Conservation (phyloP, 192 early-diverging fungal genomes). For the Backusella circina region DNA sequence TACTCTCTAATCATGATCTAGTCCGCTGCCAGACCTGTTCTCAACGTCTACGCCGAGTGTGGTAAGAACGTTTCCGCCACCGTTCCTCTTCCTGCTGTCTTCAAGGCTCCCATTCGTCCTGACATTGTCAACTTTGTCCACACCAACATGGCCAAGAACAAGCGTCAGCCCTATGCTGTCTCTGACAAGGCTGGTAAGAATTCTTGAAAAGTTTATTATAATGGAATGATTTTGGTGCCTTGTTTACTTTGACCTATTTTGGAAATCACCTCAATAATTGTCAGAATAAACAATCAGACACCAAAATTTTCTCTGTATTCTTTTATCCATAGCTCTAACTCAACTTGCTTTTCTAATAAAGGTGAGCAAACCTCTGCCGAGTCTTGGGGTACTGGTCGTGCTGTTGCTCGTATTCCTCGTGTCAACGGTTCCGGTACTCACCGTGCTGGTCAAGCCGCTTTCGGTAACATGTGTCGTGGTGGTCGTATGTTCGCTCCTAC, state of each 20-base stretch:
- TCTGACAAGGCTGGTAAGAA: conserved; percentile 72
- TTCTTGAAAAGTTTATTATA: too few species aligned
- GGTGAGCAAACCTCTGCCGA: conserved; percentile 99
- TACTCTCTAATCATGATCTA: background rate
- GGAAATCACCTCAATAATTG: too few species aligned
- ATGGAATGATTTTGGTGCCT: too few species aligned
- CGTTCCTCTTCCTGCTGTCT: conserved; percentile 86
- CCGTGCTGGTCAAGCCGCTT: conserved; percentile 98
- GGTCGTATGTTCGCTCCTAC: conserved; percentile 99
- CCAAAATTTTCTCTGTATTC: too few species aligned
- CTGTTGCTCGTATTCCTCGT: conserved; percentile 99
- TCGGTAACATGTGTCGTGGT: conserved; percentile 99
- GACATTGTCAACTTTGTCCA: conserved; percentile 96
- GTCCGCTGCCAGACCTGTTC: conserved; percentile 76
- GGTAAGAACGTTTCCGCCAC: conserved; percentile 68
- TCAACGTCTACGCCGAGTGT: conserved; percentile 86
- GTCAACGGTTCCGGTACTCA: conserved; percentile 95
- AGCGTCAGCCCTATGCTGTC: conserved; percentile 95
- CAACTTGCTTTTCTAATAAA: too few species aligned
- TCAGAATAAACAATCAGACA: too few species aligned
- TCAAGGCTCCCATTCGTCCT: conserved; percentile 96
- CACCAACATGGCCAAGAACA: conserved; percentile 99
- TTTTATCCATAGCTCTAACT: too few species aligned
- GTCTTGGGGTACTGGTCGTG: conserved; percentile 99
- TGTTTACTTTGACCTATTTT: too few species aligned